Evolutionary conservation across 2,329 filamentous ascomycete species (phyloP).

Genomic region (Bimuria novae-zelandiae): DNA sequence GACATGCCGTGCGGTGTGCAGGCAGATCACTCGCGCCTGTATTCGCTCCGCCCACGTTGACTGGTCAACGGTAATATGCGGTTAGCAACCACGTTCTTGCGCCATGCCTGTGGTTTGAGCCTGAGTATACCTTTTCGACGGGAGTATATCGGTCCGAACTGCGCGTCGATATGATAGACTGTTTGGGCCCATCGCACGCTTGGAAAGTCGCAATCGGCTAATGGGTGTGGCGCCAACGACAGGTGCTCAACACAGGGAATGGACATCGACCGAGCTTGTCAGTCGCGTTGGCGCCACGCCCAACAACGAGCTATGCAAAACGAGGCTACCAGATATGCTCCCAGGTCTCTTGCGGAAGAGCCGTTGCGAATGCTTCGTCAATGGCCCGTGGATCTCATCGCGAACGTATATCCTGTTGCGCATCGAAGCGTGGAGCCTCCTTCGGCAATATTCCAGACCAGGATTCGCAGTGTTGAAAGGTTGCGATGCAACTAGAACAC

Average conservation of each 20-base stretch:
- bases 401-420: constrained; percentile 31
- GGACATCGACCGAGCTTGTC: constrained; percentile 32
- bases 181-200: neutral
- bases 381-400: constrained; percentile 13
- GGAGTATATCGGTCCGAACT: neutral
- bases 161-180: neutral
- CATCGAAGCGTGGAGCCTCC: constrained; percentile 27
- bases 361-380: constrained; percentile 22
- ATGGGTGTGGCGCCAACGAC: neutral
- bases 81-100: constrained; percentile 18
- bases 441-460: constrained; percentile 26
- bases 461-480: constrained; percentile 15
- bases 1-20: constrained; percentile 2
- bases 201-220: neutral
- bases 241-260: constrained; percentile 22
- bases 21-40: neutral
- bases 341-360: constrained; percentile 25
- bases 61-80: constrained; percentile 9
- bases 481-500: constrained; percentile 11
- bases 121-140: constrained; percentile 7
- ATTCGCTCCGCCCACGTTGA: constrained; percentile 13
- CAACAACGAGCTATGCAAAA: constrained; percentile 27
- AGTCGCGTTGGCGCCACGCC: constrained; percentile 23
- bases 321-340: constrained; percentile 25
- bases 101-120: constrained; percentile 27